Conservation (phyloP, 1,284 basidiomycete species). For the Leccinum angustisporum region DNA sequence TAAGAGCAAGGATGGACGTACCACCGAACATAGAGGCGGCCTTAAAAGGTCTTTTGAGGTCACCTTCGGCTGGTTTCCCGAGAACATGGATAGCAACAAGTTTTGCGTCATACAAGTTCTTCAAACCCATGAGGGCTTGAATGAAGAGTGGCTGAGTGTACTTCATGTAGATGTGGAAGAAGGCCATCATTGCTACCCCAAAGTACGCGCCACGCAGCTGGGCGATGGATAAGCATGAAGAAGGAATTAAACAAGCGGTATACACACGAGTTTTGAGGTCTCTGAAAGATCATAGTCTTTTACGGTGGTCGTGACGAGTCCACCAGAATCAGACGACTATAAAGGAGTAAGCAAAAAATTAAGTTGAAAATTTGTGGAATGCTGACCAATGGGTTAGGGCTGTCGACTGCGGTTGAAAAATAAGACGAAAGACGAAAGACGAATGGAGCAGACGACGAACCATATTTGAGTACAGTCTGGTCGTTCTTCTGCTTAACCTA, state of each 20-base stretch:
- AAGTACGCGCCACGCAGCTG: constrained; percentile 75
- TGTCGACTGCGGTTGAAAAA: constrained; percentile 49
- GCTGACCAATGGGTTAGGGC: constrained; percentile 59
- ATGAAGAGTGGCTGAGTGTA: constrained; percentile 94
- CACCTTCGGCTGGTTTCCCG: constrained; percentile 78
- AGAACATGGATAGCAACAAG: constrained; percentile 77
- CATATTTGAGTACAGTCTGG: constrained; percentile 92
- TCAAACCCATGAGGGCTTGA: constrained; percentile 87
- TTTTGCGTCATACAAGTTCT: constrained; percentile 85
- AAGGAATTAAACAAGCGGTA: background rate
- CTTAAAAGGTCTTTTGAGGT: constrained; percentile 92
- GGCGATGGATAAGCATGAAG: background rate
- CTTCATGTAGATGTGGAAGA: constrained; percentile 86
- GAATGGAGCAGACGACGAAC: constrained; percentile 40
- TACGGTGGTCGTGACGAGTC: constrained; percentile 89
- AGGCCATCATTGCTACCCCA: constrained; percentile 83
- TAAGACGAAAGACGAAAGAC: background rate
- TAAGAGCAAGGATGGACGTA: constrained; percentile 35
- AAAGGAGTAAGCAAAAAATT: constrained; percentile 8
- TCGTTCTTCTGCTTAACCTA: constrained; percentile 96
- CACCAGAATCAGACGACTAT: constrained; percentile 71
- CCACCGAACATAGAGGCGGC: constrained; percentile 70
- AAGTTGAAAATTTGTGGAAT: background rate
- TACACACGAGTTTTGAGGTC: constrained; percentile 79
- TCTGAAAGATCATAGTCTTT: constrained; percentile 92